Evolutionary conservation across 306 rosid species (phyloP).

Genomic region (Cucurbita maxima): DNA sequence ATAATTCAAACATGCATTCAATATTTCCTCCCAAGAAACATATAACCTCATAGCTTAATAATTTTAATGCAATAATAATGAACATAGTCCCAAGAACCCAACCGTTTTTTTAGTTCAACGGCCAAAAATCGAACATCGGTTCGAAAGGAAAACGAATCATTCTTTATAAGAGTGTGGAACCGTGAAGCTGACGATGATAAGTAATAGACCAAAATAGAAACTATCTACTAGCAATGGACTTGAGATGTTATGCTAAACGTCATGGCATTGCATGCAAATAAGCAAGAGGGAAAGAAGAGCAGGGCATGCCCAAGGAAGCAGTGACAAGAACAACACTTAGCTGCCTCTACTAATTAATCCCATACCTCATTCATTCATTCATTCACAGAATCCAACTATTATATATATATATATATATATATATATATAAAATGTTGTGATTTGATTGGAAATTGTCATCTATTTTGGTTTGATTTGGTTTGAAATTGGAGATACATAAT

Average conservation of each 20-base stretch:
- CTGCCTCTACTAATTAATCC: no score
- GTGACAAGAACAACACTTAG: conserved; percentile 28
- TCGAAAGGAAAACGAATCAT: no score
- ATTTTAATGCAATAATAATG: background rate
- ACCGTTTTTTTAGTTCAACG: no score
- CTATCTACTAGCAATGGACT: no score
- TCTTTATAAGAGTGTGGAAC: no score
- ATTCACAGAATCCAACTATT: no score
- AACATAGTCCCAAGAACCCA: background rate
- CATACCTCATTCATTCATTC: background rate
- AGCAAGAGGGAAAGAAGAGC: background rate
- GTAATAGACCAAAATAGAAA: no score
- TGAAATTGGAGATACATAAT: background rate
- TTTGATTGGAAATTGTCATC: no score
- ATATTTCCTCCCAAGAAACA: background rate
- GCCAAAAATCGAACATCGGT: no score
- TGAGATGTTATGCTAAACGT: background rate
- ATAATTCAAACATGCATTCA: background rate
- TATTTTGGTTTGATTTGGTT: background rate
- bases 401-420: no score
- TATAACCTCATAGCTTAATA: background rate
- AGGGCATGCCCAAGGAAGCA: conserved; percentile 24
- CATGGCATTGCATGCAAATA: background rate
- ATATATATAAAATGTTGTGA: no score
- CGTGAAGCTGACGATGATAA: no score